Percentiles rank a stretch among this genome's conserved stretches.
phyloP scores from a whole-genome alignment of 352 stramenopile species.

The Phytophthora europaea region DNA sequence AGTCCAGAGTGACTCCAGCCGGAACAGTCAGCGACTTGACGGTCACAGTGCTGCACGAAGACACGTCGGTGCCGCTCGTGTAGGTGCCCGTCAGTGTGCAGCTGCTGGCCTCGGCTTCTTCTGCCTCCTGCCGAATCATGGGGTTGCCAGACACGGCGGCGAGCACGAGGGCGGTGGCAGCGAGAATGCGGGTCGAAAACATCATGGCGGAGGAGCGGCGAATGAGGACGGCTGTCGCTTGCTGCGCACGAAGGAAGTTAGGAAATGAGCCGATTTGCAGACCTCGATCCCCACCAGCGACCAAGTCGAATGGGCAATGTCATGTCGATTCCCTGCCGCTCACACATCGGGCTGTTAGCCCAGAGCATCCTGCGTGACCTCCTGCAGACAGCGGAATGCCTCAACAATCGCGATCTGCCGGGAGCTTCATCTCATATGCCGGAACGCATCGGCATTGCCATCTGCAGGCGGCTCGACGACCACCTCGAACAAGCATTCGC shows the following conservation, averaged over 20 bases:
- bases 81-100: conserved; percentile 49
- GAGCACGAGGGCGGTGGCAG: conserved; percentile 1
- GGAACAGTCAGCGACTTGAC: conserved; percentile 42
- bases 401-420: conserved; percentile 21
- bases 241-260: conserved; percentile 20
- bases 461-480: conserved; percentile 8
- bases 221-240: conserved; percentile 9
- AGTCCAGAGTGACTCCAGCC: conserved; percentile 46
- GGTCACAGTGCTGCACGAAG: conserved; percentile 34
- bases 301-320: neutral
- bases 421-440: conserved; percentile 7
- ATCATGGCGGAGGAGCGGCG: conserved; percentile 24
- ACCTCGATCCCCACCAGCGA: neutral
- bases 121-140: conserved; percentile 33
- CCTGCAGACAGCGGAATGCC: conserved; percentile 25
- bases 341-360: conserved; percentile 8
- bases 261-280: conserved; percentile 11
- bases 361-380: conserved; percentile 7
- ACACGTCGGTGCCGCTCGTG: conserved; percentile 34
- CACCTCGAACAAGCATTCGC: neutral
- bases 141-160: conserved; percentile 14
- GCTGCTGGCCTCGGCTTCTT: conserved; percentile 23
- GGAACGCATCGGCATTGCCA: conserved; percentile 24
- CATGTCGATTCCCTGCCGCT: conserved; percentile 11
- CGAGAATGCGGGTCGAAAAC: conserved; percentile 16